Evolutionary conservation across 352 stramenopile species (phyloP).

Genomic region (Phytophthora vignae): DNA sequence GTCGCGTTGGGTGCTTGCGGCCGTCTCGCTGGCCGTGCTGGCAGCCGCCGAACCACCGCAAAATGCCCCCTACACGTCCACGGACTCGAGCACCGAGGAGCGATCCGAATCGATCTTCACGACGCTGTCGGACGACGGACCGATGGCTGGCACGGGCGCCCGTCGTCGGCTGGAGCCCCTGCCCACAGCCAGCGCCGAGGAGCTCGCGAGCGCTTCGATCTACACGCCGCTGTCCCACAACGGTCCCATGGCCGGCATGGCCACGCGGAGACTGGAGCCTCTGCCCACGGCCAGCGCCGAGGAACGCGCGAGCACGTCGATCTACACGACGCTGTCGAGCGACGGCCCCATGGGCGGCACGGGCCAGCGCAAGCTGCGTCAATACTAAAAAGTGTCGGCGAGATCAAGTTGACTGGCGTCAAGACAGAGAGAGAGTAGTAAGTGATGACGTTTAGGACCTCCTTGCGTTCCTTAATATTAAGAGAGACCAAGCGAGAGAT

Average conservation of each 20-base stretch:
- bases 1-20: conserved; percentile 11
- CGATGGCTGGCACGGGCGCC: conserved; percentile 37
- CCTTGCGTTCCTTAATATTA: neutral
- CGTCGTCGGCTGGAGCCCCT: conserved; percentile 16
- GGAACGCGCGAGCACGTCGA: conserved; percentile 16
- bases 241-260: conserved; percentile 42
- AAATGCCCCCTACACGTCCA: conserved; percentile 36
- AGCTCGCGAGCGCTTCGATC: conserved; percentile 33
- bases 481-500: neutral
- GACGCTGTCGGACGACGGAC: conserved; percentile 35
- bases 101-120: conserved; percentile 44
- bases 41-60: conserved; percentile 16
- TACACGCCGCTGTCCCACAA: conserved; percentile 44
- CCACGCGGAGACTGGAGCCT: conserved; percentile 7
- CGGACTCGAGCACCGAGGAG: conserved; percentile 42
- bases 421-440: conserved; percentile 1
- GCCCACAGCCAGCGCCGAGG: conserved; percentile 24
- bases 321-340: conserved; percentile 47
- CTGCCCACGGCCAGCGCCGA: conserved; percentile 13
- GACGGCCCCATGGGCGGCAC: conserved; percentile 42
- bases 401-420: neutral
- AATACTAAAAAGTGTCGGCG: conserved; percentile 11
- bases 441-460: neutral
- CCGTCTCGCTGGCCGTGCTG: conserved; percentile 7
- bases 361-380: conserved; percentile 23